A percentile compares a stretch with the other conserved stretches of the same genome.
Conservation (phyloP, 2,329 filamentous ascomycete species). For the Phaeosphaeriaceae sp. region DNA sequence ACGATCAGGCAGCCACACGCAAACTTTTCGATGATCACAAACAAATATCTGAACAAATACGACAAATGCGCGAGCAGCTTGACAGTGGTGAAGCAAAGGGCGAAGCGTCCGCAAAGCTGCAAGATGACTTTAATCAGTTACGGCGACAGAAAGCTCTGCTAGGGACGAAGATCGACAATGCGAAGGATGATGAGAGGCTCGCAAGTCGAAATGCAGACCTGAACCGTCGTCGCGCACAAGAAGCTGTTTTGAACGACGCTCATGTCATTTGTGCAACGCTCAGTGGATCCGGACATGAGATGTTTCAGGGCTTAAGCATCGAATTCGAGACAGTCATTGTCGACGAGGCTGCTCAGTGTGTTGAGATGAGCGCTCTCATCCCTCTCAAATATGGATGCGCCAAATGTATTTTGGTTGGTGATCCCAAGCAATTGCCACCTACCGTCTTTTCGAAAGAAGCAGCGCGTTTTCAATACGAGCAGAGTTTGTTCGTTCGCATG, state of each 20-base stretch:
- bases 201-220: slow-evolving; percentile 85
- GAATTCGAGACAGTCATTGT: slow-evolving; percentile 99
- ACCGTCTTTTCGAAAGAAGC: slow-evolving; percentile 95
- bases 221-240: slow-evolving; percentile 81
- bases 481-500: slow-evolving; percentile 98
- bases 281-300: slow-evolving; percentile 94
- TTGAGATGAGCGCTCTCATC: slow-evolving; percentile 94
- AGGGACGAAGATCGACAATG: slow-evolving; percentile 82
- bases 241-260: slow-evolving; percentile 86
- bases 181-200: slow-evolving; percentile 84
- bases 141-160: slow-evolving; percentile 78
- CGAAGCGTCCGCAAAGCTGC: slow-evolving; percentile 68
- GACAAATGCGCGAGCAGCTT: slow-evolving; percentile 72
- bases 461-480: slow-evolving; percentile 91
- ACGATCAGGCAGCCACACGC: slow-evolving; percentile 58
- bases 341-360: slow-evolving; percentile 97
- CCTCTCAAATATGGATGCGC: slow-evolving; percentile 96
- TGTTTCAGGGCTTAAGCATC: slow-evolving; percentile 92
- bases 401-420: slow-evolving; percentile 96
- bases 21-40: slow-evolving; percentile 76
- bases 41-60: slow-evolving; percentile 68
- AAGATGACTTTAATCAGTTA: slow-evolving; percentile 77
- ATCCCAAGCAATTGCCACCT: slow-evolving; percentile 95
- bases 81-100: slow-evolving; percentile 65
- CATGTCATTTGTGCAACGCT: slow-evolving; percentile 95